A percentile compares a stretch with the other conserved stretches of the same genome.
Conservation (phyloP, 768 basidiomycete genomes). For the Macrolepiota dolichaula region DNA sequence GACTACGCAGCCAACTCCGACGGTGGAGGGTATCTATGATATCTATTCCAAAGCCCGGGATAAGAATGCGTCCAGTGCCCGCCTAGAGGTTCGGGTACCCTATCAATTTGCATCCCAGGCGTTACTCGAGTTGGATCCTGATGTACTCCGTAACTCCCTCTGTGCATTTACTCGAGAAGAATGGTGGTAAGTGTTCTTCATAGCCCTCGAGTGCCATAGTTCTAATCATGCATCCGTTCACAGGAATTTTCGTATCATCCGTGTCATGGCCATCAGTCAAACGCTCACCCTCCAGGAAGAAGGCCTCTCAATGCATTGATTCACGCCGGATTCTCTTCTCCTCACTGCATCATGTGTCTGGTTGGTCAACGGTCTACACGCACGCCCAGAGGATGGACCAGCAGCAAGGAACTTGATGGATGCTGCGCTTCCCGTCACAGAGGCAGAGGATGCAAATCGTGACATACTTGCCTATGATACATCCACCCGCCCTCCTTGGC, state of each 20-base stretch:
- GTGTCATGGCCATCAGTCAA: background rate
- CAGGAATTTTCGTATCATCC: slow-evolving; percentile 4
- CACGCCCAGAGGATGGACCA: slow-evolving; percentile 15
- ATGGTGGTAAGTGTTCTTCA: slow-evolving; percentile 21
- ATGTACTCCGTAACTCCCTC: slow-evolving; percentile 1
- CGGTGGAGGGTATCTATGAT: slow-evolving; percentile 14
- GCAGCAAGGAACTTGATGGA: slow-evolving; percentile 13
- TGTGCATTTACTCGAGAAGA: slow-evolving; percentile 10
- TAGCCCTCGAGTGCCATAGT: no score
- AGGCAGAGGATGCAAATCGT: background rate
- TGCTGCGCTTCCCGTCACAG: slow-evolving; percentile 8
- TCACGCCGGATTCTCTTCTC: background rate
- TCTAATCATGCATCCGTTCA: no score
- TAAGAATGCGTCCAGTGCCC: slow-evolving; percentile 19
- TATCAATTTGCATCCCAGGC: background rate
- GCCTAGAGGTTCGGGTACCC: slow-evolving; percentile 26
- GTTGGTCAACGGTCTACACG: slow-evolving; percentile 16
- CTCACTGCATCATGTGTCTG: slow-evolving; percentile 14
- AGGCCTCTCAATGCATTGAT: background rate
- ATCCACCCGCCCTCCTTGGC: background rate
- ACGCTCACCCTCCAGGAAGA: background rate
- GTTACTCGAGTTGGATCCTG: background rate
- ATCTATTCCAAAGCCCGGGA: slow-evolving; percentile 19
- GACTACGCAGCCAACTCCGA: background rate
- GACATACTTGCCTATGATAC: background rate